Evolutionary conservation across 768 basidiomycete genomes (phyloP).

Genomic region (Boletus subparvulus): DNA sequence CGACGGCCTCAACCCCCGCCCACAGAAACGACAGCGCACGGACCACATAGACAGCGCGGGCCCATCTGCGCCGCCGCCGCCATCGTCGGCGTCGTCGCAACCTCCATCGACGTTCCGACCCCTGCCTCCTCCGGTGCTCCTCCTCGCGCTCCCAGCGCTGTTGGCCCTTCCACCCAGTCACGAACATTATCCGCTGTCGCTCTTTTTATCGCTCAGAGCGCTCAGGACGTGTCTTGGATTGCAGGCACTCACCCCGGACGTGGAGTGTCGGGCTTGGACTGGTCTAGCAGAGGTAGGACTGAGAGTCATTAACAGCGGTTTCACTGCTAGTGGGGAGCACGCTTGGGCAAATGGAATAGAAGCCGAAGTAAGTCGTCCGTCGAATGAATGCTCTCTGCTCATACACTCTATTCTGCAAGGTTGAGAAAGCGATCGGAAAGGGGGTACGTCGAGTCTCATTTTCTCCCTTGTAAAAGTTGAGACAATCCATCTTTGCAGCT

Average conservation of each 20-base stretch:
- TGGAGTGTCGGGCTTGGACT: slow-evolving; percentile 73
- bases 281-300: slow-evolving; percentile 69
- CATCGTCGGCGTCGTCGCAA: background rate
- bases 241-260: slow-evolving; percentile 49
- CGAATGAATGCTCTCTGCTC: background rate
- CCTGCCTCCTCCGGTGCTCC: slow-evolving; percentile 46
- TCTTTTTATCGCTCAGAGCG: slow-evolving; percentile 55
- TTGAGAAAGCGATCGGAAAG: slow-evolving; percentile 66
- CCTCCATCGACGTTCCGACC: slow-evolving; percentile 24
- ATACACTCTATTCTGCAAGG: slow-evolving; percentile 28
- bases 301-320: slow-evolving; percentile 48
- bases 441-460: slow-evolving; percentile 48
- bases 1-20: slow-evolving; percentile 31
- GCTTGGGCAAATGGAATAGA: slow-evolving; percentile 52
- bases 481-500: slow-evolving; percentile 34
- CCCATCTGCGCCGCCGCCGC: background rate
- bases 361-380: slow-evolving; percentile 43
- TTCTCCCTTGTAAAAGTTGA: background rate
- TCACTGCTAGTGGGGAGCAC: slow-evolving; percentile 36
- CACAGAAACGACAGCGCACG: slow-evolving; percentile 35
- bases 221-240: slow-evolving; percentile 54
- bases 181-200: slow-evolving; percentile 49
- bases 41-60: background rate
- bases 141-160: slow-evolving; percentile 60
- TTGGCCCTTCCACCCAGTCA: slow-evolving; percentile 67